Percentiles rank a stretch among this genome's conserved stretches.
phyloP scores from a whole-genome alignment of 2,329 filamentous ascomycete species.

The Daldinia eschscholtzii region DNA sequence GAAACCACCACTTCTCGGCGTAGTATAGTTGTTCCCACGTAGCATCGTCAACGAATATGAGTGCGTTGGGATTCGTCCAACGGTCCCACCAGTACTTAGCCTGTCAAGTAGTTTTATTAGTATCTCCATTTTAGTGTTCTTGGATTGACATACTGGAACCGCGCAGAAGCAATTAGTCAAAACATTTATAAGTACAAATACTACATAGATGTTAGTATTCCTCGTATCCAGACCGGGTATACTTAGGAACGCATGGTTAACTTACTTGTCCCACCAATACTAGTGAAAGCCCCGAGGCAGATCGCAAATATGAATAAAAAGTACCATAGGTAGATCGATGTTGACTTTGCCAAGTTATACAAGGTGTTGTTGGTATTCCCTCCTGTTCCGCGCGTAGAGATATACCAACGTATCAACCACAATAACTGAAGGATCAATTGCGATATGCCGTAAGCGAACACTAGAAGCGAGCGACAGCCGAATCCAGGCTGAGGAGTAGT shows the following conservation, averaged over 20 bases:
- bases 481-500: slow-evolving; percentile 27
- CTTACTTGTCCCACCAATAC: slow-evolving; percentile 5
- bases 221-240: neutral
- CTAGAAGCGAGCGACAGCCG: slow-evolving; percentile 25
- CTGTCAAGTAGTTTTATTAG: neutral
- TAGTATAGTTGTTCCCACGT: slow-evolving; percentile 30
- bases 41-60: slow-evolving; percentile 25
- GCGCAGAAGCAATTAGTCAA: slow-evolving; percentile 8
- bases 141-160: neutral
- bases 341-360: neutral
- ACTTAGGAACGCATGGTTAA: too few relatives aligned
- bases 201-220: neutral
- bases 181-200: slow-evolving; percentile 7
- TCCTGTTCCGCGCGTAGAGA: neutral
- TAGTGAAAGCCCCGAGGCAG: slow-evolving; percentile 1
- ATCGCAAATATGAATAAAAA: neutral
- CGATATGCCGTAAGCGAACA: slow-evolving; percentile 20
- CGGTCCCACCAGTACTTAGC: slow-evolving; percentile 25
- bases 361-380: neutral
- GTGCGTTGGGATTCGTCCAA: slow-evolving; percentile 24
- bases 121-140: neutral
- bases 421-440: slow-evolving; percentile 26
- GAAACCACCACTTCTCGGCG: slow-evolving; percentile 29
- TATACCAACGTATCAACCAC: slow-evolving; percentile 12
- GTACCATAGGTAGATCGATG: neutral